These are phyloP conservation scores for Amyloporia xantha DNA, from an alignment of 768 basidiomycete species.

Conservation along the genomic window DNA sequence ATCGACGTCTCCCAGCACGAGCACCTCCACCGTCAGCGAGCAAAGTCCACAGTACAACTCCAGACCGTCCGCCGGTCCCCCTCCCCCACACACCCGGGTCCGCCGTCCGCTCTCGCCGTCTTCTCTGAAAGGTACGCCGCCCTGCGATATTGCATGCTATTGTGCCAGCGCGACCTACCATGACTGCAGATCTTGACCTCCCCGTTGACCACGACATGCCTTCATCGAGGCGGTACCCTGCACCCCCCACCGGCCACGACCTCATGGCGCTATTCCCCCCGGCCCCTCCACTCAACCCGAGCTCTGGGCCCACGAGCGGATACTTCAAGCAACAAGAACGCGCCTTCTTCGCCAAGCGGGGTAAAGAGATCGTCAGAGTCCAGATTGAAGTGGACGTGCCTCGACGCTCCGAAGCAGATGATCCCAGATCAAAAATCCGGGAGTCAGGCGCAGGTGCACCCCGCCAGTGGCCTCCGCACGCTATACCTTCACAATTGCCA, in stretches of 20 bases:
- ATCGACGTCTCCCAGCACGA: conserved; percentile 48
- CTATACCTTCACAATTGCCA: too few species aligned
- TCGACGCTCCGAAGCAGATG: conserved; percentile 10
- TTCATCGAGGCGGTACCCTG: conserved; percentile 54
- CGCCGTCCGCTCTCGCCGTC: conserved; percentile 42
- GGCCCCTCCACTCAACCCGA: conserved; percentile 48
- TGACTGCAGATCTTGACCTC: conserved; percentile 54
- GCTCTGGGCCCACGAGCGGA: conserved; percentile 60
- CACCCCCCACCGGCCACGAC: conserved; percentile 75
- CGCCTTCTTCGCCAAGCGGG: conserved; percentile 74
- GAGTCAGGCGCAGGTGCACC: not conserved
- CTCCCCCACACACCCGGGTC: conserved; percentile 27
- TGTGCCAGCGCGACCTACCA: not conserved
- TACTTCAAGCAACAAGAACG: conserved; percentile 75
- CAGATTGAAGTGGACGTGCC: conserved; percentile 60
- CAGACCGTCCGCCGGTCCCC: conserved; percentile 7
- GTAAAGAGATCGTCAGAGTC: conserved; percentile 71
- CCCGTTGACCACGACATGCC: conserved; percentile 40
- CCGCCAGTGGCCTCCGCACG: not conserved
- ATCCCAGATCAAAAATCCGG: not conserved
- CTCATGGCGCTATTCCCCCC: conserved; percentile 83
- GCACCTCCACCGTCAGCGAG: conserved; percentile 39
- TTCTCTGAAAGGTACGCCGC: conserved; percentile 47
- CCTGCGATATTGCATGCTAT: not conserved
- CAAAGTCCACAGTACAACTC: conserved; percentile 26